Base-by-base conservation (phyloP, 352 stramenopile genomes). In the Nothophytophthora sp. region DNA sequence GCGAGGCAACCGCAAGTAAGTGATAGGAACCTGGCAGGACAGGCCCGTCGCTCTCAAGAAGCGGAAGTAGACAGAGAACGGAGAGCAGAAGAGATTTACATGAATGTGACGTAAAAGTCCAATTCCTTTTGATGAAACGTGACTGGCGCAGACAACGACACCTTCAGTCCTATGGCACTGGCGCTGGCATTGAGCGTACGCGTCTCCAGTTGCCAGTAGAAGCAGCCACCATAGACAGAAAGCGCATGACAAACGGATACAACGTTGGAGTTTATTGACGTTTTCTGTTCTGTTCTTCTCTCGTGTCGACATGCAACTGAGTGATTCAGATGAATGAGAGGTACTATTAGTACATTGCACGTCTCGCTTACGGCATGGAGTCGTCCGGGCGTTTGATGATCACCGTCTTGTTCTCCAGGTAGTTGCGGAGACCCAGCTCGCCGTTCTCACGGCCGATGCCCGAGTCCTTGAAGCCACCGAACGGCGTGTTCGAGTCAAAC, bases 401-500 rank as follows among this genome's bases (percentile, higher is more conserved):
- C 49, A 82, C 72, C 19, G 72, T 82, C 66, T 85, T 85, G 60
- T 84, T 75, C 61, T 94, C 78, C n/a, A 89, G 49, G 64, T 93
- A 95, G 60, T 81, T 72, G 22, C 57, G 5, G n/a, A n/a, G n/a
- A n/a, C 79, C 81, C 27, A 78, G 56, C 59, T 92, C 60, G 40
- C 85, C 85, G 33, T 81, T 65, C 59, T 92, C 81, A 16, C 82
- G 74, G 50, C 82, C 82, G 34, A 88, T 60, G 27, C 82, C 82
- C 29, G 73, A 88, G 59, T 88, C 66, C 76, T 90, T 89, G 67
- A 71, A 88, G 36, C 82, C 82, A 24, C 82, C 82, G 35, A 90
- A 92, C 12, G 76, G 73, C 52, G 93, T 88, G 48, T 76, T 73
- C 15, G 62, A 64, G 43, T 92, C 86, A 22, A 92, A 90, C 15